Evolutionary conservation across 2,329 filamentous ascomycete species (phyloP).

Genomic region (Cladosporium austrohemisphaericum): DNA sequence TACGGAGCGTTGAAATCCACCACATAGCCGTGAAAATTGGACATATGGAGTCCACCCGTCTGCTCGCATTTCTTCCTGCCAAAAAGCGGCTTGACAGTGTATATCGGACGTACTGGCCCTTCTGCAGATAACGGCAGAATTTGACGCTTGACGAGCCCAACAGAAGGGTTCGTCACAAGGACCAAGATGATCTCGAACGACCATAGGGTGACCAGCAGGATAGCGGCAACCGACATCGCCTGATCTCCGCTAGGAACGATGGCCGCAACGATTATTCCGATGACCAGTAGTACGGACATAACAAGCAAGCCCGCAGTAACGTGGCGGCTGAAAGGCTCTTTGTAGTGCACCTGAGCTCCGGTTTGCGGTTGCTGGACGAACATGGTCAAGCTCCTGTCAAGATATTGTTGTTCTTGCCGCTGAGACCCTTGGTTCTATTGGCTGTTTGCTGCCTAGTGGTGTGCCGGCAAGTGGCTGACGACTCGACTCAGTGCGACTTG

Average conservation of each 20-base stretch:
- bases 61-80: background rate
- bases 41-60: background rate
- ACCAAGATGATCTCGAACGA: background rate
- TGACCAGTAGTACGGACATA: background rate
- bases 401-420: background rate
- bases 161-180: background rate
- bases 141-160: background rate
- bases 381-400: background rate
- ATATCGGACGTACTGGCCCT: background rate
- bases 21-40: background rate
- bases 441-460: background rate
- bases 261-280: background rate
- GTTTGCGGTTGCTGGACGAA: background rate
- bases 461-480: background rate
- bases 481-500: background rate
- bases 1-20: background rate
- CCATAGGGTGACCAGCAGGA: background rate
- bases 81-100: background rate
- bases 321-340: background rate
- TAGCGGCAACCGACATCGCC: background rate
- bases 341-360: background rate
- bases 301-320: background rate
- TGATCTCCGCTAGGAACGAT: background rate
- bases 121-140: background rate
- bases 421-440: background rate